A percentile compares a stretch with the other conserved stretches of the same genome.
Evolutionary conservation across 148 eudicot genomes (phyloP).

Genomic region (Rhododendron molle): DNA sequence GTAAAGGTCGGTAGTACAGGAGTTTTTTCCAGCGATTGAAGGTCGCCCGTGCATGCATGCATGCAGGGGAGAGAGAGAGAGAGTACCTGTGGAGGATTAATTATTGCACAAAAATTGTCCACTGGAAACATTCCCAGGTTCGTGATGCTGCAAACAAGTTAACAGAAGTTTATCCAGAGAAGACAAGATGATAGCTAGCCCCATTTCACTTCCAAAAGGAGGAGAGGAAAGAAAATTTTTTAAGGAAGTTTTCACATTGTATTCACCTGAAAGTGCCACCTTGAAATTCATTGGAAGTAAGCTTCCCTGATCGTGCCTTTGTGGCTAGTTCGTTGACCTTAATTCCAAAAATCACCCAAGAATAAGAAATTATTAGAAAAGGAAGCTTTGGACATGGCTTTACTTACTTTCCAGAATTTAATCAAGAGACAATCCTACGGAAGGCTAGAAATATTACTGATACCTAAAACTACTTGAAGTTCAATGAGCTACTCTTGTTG

Average conservation of each 20-base stretch:
- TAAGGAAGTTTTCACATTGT: not conserved
- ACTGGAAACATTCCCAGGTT: slow-evolving; percentile 98
- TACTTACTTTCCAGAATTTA: not conserved
- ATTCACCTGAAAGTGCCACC: slow-evolving; percentile 96
- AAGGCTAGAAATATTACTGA: not conserved
- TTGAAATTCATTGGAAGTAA: slow-evolving; percentile 85
- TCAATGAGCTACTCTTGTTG: not conserved
- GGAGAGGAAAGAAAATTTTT: not conserved
- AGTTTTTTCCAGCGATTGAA: not conserved
- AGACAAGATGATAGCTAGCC: not conserved
- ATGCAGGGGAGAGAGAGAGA: not conserved
- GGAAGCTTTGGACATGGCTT: not conserved
- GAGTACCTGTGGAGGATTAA: slow-evolving; percentile 91
- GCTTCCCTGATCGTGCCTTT: slow-evolving; percentile 87
- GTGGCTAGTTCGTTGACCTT: slow-evolving; percentile 94
- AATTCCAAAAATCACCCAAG: not conserved
- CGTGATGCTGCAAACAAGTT: slow-evolving; percentile 65
- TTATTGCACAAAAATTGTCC: slow-evolving; percentile 89
- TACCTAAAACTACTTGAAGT: not conserved
- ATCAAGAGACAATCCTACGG: slow-evolving; percentile 6
- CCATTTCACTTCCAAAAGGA: not conserved
- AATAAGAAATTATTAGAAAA: slow-evolving; percentile 8
- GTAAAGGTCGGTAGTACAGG: not conserved
- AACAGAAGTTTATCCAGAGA: not conserved
- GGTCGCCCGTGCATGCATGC: not conserved